phyloP scores from a whole-genome alignment of 1,284 basidiomycete genomes.

The Mycena sp. region DNA sequence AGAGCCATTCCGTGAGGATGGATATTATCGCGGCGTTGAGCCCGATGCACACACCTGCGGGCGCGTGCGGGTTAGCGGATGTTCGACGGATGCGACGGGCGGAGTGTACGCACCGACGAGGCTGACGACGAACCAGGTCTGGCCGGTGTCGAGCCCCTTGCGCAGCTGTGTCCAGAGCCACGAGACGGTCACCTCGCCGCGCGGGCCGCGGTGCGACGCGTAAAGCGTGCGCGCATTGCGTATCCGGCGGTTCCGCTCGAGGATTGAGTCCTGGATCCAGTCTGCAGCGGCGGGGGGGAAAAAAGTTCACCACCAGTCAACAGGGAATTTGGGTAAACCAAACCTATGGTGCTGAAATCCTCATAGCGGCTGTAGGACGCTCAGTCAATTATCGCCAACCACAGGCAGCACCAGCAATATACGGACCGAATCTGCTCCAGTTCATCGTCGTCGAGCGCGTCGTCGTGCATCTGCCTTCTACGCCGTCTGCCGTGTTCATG shows the following conservation, averaged over 20 bases:
- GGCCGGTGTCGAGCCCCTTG: conserved; percentile 69
- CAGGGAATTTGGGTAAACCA: background rate
- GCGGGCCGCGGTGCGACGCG: conserved; percentile 58
- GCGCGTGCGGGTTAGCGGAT: background rate
- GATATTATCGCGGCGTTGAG: conserved; percentile 95
- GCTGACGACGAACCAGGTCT: conserved; percentile 83
- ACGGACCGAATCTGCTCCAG: conserved; percentile 55
- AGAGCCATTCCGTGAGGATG: conserved; percentile 97
- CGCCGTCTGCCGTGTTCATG: conserved; percentile 25
- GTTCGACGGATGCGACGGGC: background rate
- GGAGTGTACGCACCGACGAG: conserved; percentile 77
- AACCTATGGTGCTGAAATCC: conserved; percentile 81
- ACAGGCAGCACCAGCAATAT: no score
- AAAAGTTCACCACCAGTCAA: no score
- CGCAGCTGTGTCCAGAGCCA: conserved; percentile 75
- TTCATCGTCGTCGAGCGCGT: conserved; percentile 43
- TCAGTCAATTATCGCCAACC: conserved; percentile 14
- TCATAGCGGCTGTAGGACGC: conserved; percentile 73
- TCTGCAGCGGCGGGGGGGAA: conserved; percentile 52
- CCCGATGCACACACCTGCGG: conserved; percentile 88
- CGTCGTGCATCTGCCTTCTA: conserved; percentile 18
- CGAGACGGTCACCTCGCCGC: conserved; percentile 57
- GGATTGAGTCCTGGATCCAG: conserved; percentile 95
- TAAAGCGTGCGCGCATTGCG: conserved; percentile 62
- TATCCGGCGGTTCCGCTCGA: conserved; percentile 83